Evolutionary conservation across 2,329 filamentous ascomycete species (phyloP).

Genomic region (Diaporthe vaccinii): DNA sequence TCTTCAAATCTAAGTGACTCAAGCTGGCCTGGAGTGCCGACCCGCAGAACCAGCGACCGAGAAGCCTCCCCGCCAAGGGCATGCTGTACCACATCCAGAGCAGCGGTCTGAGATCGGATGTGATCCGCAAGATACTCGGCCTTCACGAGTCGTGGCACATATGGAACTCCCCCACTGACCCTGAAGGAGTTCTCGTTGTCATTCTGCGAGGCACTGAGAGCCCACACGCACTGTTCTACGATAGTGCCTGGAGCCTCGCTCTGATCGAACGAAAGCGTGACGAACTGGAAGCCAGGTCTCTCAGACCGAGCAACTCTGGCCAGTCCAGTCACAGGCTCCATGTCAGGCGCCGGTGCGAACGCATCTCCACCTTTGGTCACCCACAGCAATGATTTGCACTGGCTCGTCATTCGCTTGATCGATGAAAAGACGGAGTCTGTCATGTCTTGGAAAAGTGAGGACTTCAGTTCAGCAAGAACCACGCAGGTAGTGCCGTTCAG

Average conservation of each 20-base stretch:
- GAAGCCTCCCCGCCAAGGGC: slow-evolving; percentile 10
- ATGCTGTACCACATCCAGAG: slow-evolving; percentile 23
- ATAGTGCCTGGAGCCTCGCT: slow-evolving; percentile 32
- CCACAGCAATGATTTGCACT: slow-evolving; percentile 44
- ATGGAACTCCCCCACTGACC: slow-evolving; percentile 34
- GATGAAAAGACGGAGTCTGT: slow-evolving; percentile 39
- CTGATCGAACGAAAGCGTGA: slow-evolving; percentile 44
- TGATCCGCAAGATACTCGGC: slow-evolving; percentile 42
- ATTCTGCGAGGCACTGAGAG: slow-evolving; percentile 30
- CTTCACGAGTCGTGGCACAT: slow-evolving; percentile 42
- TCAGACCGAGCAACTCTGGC: slow-evolving; percentile 44
- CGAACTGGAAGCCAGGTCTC: slow-evolving; percentile 41
- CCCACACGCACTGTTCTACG: slow-evolving; percentile 36
- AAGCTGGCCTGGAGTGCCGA: slow-evolving; percentile 42
- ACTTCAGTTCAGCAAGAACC: slow-evolving; percentile 44
- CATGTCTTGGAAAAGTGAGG: slow-evolving; percentile 43
- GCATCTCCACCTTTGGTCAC: slow-evolving; percentile 41
- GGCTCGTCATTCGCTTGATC: slow-evolving; percentile 44
- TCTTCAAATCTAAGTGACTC: slow-evolving; percentile 45
- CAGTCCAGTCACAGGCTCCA: slow-evolving; percentile 45
- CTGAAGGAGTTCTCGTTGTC: slow-evolving; percentile 45
- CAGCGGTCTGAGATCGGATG: slow-evolving; percentile 42
- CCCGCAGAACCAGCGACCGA: slow-evolving; percentile 34
- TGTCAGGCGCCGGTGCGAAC: slow-evolving; percentile 37
- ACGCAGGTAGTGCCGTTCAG: slow-evolving; percentile 43